Evolutionary conservation across 331 rosid species (phyloP), one percentile per base, ranked within the genome.

Genomic region (Quercus tomentella): DNA sequence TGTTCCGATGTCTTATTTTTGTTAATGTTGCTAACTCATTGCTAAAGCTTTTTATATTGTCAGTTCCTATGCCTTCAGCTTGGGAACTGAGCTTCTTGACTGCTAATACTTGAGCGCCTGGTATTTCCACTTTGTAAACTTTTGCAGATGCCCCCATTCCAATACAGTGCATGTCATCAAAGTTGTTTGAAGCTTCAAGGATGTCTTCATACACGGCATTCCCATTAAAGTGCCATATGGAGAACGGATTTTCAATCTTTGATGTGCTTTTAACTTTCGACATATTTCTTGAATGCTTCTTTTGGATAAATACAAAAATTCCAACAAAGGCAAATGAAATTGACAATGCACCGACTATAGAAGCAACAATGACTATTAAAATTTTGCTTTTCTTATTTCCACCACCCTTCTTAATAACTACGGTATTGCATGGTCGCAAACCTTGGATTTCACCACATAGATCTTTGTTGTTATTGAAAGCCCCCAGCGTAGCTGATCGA

Each of bases 211-310:
- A 87, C 61, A 66, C 82, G n/a, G 87, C 65, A 57, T 75, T 86
- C 0, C 93, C 88, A 23, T 89, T 85, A 62, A 87, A 91, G 76
- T 85, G 83, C 85, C 82, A 86, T 15, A 83, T 72, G 21, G 90
- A 82, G 72, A 88, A 85, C 51, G 79, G 84, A 52, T 62, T 65
- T 72, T 61, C 80, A 62, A 21, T 76, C 7, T 43, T 63, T 1
- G n/a, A 7, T n/a, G 33, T 18, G 23, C 25, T n/a, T 17, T 76
- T 56, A 16, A 4, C 45, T 30, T 81, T 77, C 7, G 31, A 6
- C 43, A 33, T 16, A 1, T 7, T 55, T 55, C 51, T 80, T 23
- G 78, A 52, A 1, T 79, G 85, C 75, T 55, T 80, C 73, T 84
- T 82, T 20, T 21, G 11, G 82, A 15, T 18, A 54, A 54, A 18